These are phyloP conservation scores for Gymnopilus dilepis DNA, from an alignment of 768 basidiomycete genomes.

Conservation along the genomic window DNA sequence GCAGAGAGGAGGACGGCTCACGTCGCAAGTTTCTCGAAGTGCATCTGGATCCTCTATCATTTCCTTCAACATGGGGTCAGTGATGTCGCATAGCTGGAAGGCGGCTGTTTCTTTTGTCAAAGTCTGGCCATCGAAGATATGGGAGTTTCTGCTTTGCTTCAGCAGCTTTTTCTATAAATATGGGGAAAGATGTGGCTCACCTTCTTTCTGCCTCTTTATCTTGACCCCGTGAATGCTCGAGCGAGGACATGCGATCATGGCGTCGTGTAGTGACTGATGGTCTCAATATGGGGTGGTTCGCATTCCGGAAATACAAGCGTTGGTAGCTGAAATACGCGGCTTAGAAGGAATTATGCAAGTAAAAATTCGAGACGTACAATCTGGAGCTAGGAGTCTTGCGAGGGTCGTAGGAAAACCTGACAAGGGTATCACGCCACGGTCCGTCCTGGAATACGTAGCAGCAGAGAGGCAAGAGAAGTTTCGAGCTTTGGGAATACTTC, in stretches of 20 bases:
- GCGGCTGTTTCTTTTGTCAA: constrained; percentile 87
- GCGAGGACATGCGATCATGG: constrained; percentile 57
- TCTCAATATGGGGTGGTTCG: constrained; percentile 78
- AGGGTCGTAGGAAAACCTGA: constrained; percentile 91
- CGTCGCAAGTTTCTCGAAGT: constrained; percentile 74
- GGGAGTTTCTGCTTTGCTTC: constrained; percentile 56
- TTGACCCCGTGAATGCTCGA: constrained; percentile 42
- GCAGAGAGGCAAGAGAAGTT: constrained; percentile 77
- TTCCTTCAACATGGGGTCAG: constrained; percentile 79
- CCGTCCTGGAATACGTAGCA: constrained; percentile 94
- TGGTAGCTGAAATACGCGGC: constrained; percentile 73
- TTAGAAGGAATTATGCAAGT: background rate
- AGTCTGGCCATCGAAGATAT: constrained; percentile 88
- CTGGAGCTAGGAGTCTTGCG: constrained; percentile 72
- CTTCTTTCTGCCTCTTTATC: constrained; percentile 52
- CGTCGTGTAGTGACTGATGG: constrained; percentile 77
- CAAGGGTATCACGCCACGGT: constrained; percentile 89
- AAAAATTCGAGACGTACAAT: constrained; percentile 59
- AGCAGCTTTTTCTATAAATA: background rate
- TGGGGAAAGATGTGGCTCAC: constrained; percentile 33
- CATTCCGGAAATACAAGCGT: constrained; percentile 88
- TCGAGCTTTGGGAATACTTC: constrained; percentile 57
- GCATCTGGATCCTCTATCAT: constrained; percentile 81
- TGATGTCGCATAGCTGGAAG: constrained; percentile 93
- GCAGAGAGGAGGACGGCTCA: constrained; percentile 43